phyloP scores from a whole-genome alignment of 305 asterid genomes.

The Solanum hybrid region DNA sequence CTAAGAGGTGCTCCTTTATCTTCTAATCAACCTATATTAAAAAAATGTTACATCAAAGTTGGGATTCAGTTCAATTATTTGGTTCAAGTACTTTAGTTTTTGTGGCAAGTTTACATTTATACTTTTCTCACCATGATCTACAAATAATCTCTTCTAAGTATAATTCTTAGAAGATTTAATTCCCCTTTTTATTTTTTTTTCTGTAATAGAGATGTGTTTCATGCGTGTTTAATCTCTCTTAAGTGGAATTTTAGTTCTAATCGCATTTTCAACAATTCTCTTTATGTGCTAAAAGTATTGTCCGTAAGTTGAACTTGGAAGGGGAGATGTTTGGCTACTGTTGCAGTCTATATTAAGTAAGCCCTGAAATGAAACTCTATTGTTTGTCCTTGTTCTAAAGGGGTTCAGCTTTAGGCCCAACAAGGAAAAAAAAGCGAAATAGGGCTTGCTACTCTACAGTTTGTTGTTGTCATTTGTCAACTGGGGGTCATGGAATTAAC shows the following conservation, averaged over 20 bases:
- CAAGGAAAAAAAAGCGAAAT: neutral
- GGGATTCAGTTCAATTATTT: neutral
- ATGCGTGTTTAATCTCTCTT: neutral
- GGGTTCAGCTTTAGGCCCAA: neutral
- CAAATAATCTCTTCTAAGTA: neutral
- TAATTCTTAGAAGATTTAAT: neutral
- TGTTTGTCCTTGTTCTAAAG: neutral
- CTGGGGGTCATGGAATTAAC: neutral
- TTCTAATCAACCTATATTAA: neutral
- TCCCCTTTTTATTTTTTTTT: neutral
- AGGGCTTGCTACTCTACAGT: neutral
- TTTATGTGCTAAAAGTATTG: neutral
- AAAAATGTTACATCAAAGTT: neutral
- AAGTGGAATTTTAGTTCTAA: neutral
- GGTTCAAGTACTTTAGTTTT: neutral
- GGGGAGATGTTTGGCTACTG: neutral
- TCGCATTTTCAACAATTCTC: neutral
- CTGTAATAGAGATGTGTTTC: neutral
- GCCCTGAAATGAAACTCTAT: neutral
- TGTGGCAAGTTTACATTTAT: neutral
- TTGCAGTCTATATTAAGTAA: neutral
- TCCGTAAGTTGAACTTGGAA: neutral
- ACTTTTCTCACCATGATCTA: neutral
- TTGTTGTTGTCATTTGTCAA: neutral
- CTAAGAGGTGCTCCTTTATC: constrained; percentile 52